Base-by-base conservation (phyloP, 768 basidiomycete species). In the Phaeotremella fagi region DNA sequence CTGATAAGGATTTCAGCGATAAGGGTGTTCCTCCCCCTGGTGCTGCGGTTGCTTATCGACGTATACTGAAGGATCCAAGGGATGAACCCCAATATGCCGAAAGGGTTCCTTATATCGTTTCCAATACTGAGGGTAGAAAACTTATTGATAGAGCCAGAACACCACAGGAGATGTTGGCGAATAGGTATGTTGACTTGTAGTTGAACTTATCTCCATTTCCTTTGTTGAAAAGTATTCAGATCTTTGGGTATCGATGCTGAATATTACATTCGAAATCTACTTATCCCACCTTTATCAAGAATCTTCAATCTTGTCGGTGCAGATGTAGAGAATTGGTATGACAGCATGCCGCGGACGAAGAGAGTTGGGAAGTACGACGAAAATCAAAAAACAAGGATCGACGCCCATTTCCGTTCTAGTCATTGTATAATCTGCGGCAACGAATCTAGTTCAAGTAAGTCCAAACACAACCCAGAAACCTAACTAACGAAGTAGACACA, bases 51-150 rank as follows among this genome's bases (percentile, higher is more conserved):
- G 92, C 91, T 6, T 85, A 86, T 2, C 80, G 85, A 25, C 81
- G 82, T 50, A 81, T 86, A 73, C 61, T 85, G 14, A 69, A 82
- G 41, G 92, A 98, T 72, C 83, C 84, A 0, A 83, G 84, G 23
- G 82, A 86, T 46, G 92, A 95, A 68, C 80, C 87, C 1, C 89
- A 92, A 62, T 95, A 97, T 66, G 89, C 88, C 16, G 91, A 99
- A 63, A 83, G 94, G 25, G 82, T 98, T 0, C 90, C 90, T 0
- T 98, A 97, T 68, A 82, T 98, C 44, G 88, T 99, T 45, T 77
- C 79, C 15, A 70, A 68, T 38, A 84, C 87, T 3, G 79, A 81
- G 16, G 4, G 81, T 81, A 3, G 74, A 2, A 79, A 84, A 49
- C 79, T 94, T 3, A 85, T 86, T 12, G 85, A 91, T 56, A 78